Evolutionary conservation across 495 filamentous ascomycete genomes (phyloP), one percentile per base, ranked within the genome.

Genomic region (Talaromyces proteolyticus): DNA sequence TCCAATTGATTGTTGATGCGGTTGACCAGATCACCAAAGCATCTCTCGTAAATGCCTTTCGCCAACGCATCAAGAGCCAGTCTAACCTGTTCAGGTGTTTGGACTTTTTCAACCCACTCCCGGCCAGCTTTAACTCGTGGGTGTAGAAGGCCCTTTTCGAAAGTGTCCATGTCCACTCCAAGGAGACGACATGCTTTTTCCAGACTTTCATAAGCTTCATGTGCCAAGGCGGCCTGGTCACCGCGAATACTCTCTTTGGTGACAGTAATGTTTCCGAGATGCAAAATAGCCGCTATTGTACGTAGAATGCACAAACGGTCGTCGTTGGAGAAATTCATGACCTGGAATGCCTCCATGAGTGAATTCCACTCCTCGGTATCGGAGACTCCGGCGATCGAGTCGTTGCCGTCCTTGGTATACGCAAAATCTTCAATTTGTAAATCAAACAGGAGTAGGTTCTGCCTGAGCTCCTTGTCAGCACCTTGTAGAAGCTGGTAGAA

Each of bases 31-130:
- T 96, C 87, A 12, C 93, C 91, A 60, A 99, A 99, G 1, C 86
- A 84, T 52, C 94, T 86, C 60, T 97, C 94, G 60, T 99, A 99
- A 49, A 99, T 91, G 63, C 94, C 91, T 64, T 99, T 99, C 0
- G 94, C 83, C 4, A 99, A 74, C 17, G 94, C 92, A 67, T 97
- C 91, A 24, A 99, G 80, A 6, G 87, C 78, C 18, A 95, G 78
- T 25, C 87, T 85, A 19, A 95, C 94, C 65, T 99, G 94, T 54
- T 99, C 94, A 3, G 93, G 91, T 1, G 91, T 96, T 62, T 97
- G 91, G 11, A 91, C 91, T 61, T 96, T 96, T 59, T 96, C 91
- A 6, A 99, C 94, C 92, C 90, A 96, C 70, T 99, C 94, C 29
- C 89, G 81, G 20, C 94, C 94, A 38, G 94, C 94, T 62, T 93